These are phyloP conservation scores for Martensiomyces pterosporus DNA, from an alignment of 192 early-diverging fungal species.

Conservation along the genomic window DNA sequence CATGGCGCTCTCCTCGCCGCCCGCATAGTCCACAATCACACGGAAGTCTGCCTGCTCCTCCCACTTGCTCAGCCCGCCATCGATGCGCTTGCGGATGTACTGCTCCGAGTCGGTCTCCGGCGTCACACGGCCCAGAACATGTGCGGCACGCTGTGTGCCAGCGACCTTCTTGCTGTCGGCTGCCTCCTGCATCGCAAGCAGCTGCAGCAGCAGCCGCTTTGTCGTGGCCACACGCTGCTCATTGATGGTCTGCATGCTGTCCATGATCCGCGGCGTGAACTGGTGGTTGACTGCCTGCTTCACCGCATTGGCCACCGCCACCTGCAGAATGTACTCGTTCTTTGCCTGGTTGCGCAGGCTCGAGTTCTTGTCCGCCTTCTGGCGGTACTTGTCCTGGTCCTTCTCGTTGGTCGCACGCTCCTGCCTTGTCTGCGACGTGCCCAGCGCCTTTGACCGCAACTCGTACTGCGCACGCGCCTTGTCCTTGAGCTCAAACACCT, in stretches of 20 bases:
- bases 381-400: conserved; percentile 41
- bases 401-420: conserved; percentile 42
- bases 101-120: conserved; percentile 22
- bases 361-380: conserved; percentile 20
- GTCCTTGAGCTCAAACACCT: conserved; percentile 31
- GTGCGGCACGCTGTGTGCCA: conserved; percentile 14
- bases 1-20: conserved; percentile 28
- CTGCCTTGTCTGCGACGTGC: conserved; percentile 30
- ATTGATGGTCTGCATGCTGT: conserved; percentile 28
- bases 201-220: conserved; percentile 24
- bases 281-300: conserved; percentile 27
- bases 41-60: conserved; percentile 48
- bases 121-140: conserved; percentile 21
- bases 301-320: conserved; percentile 30
- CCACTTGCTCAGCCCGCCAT: conserved; percentile 29
- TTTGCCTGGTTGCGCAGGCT: conserved; percentile 40
- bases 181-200: conserved; percentile 37
- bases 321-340: conserved; percentile 44
- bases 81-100: conserved; percentile 27
- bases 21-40: conserved; percentile 33
- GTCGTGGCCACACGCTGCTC: conserved; percentile 22
- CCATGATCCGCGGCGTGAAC: conserved; percentile 34
- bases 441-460: conserved; percentile 19
- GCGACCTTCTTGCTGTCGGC: conserved; percentile 1
- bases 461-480: conserved; percentile 31